Base-by-base conservation (phyloP, 257 asterid species). In the Capsicum pubescens region DNA sequence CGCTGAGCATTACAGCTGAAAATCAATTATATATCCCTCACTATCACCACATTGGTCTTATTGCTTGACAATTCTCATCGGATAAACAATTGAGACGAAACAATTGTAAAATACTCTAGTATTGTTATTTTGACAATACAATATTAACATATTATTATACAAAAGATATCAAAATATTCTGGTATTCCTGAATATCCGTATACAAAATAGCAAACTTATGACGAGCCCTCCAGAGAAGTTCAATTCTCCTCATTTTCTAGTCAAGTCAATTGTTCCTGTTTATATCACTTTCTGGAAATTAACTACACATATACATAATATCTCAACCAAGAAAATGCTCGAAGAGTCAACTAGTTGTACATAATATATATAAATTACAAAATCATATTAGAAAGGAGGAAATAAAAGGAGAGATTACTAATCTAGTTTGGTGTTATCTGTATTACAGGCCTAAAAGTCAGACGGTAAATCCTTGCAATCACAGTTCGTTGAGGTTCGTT, bases 321-420 rank as follows among this genome's bases (percentile, higher is more conserved):
- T 9, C 78, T 69, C 55, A 69, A 69, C 78, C 32, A 69, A 69
- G 55, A 69, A 69, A 69, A 16, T 16, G 78, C n/a, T n/a, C n/a
- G n/a, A n/a, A n/a, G n/a, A n/a, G n/a, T n/a, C n/a, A n/a, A n/a
- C n/a, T n/a, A n/a, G n/a, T n/a, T n/a, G n/a, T n/a, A n/a, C 10
- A 8, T 7, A 0, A 5, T 48, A 19, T 48, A 19, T 19, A 21
- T n/a, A 72, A 6, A 50, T 19, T 10, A 19, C 12, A 21, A 2
- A 71, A 74, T 55, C 35, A 48, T 48, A 48, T 50, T 74, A 50
- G 21, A 0, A 50, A 21, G 61, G 36, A 55, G 44, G 80, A 50
- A 50, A 48, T 3, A 3, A 36, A 12, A 74, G 8, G 60, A 13
- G 26, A 76, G 19, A 48, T 7, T 46, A 76, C 7, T 76, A 76